Percentiles rank a stretch among this genome's conserved stretches.
Conservation (phyloP, 441 rosid genomes). For the Pelargonium exstipulatum region DNA sequence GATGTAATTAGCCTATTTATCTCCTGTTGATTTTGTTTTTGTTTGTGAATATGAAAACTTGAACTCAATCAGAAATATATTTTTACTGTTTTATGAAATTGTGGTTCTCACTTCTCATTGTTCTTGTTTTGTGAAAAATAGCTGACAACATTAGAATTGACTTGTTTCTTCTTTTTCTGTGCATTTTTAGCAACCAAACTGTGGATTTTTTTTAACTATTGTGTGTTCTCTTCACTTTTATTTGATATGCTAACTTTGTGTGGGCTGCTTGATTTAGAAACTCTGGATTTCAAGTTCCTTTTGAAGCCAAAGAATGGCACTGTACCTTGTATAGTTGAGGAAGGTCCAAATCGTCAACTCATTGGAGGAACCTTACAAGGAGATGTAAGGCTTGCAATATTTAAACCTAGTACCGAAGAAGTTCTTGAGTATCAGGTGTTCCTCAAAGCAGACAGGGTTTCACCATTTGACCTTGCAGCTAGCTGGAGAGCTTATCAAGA, state of each 20-base stretch:
- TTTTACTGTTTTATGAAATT: background rate
- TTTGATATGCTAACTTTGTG: conserved; percentile 20
- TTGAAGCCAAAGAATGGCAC: conserved; percentile 73
- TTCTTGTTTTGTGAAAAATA: conserved; percentile 1
- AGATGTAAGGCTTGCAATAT: conserved; percentile 68
- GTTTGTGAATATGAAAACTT: background rate
- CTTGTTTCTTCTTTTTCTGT: background rate
- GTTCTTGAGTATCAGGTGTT: conserved; percentile 69
- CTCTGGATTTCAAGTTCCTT: conserved; percentile 93
- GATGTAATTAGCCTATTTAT: background rate
- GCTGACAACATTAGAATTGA: background rate
- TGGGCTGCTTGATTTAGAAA: conserved; percentile 39
- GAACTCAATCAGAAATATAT: background rate
- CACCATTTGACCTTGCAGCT: conserved; percentile 97
- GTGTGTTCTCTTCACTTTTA: conserved; percentile 1
- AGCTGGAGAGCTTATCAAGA: conserved; percentile 97
- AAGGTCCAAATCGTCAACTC: conserved; percentile 74
- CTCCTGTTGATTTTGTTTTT: background rate
- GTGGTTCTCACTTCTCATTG: background rate
- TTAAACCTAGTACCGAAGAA: conserved; percentile 60
- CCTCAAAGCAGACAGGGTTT: conserved; percentile 79
- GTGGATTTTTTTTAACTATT: background rate
- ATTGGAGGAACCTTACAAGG: conserved; percentile 74
- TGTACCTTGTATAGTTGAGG: conserved; percentile 72
- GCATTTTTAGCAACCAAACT: background rate